Evolutionary conservation across 1,139 yeast genomes (phyloP), one percentile per base, ranked within the genome.

Genomic region (Entelexis sorbosivorans): DNA sequence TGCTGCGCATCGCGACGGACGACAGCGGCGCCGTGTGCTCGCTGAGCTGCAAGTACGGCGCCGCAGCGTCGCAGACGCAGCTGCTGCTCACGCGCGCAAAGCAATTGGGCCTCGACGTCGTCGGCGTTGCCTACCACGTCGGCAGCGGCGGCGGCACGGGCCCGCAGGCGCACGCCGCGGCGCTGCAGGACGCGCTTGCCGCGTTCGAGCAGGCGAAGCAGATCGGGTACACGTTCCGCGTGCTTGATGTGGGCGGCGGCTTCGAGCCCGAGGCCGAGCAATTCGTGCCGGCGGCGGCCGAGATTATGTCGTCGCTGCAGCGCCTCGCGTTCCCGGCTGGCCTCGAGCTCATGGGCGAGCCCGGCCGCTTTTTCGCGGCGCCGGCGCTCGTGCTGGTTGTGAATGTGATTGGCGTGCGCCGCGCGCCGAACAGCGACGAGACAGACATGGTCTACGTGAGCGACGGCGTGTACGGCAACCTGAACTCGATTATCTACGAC

Each of bases 381-480:
- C 71, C 80, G 50, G 93, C 95, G 5, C 88, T 89, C 66, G 84
- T 95, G 5, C 73, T 91, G 62, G 95, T 89, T 3, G 72, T 87
- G 28, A 79, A 85, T 64, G 81, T 91, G 32, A 87, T 88, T 66
- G 96, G 95, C 24, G 80, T 85, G 59, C 77, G 97, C 58, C 62
- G 65, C 33, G 53, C 56, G 13, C 53, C 53, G n/a, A 7, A 20
- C 35, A 64, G 62, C 36, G 61, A 64, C 39, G 59, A 56, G 39
- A 50, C 51, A 28, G 61, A 64, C 44, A 78, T 76, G 80, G 64
- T 88, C 52, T 91, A 89, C 69, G 73, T 89, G 66, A 91, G 88
- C 63, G 98, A 91, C 66, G 98, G 98, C 38, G 91, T 89, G 47
- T 91, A 91, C 65, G 96, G 96, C 40, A 89, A 89, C 68, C 74